Conservation (phyloP, 306 rosid genomes). For the Dryas octopetala region DNA sequence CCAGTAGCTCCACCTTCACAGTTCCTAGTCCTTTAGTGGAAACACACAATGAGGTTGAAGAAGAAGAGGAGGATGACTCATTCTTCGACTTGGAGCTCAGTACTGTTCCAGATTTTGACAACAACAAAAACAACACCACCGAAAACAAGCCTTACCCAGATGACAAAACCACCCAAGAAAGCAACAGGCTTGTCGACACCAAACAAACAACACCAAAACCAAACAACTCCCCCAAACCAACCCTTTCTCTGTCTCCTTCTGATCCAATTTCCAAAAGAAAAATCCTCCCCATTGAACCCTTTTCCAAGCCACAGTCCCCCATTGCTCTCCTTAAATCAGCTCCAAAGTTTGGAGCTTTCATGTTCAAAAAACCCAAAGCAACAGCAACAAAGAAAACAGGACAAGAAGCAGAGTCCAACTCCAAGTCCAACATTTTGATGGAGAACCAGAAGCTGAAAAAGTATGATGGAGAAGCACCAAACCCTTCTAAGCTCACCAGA, state of each 20-base stretch:
- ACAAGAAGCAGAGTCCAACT: slow-evolving; percentile 22
- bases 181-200: not conserved
- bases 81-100: slow-evolving; percentile 83
- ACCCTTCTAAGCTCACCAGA: slow-evolving; percentile 43
- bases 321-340: slow-evolving; percentile 77
- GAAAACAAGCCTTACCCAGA: slow-evolving; percentile 4
- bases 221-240: slow-evolving; percentile 24
- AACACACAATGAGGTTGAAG: slow-evolving; percentile 45
- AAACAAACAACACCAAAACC: slow-evolving; percentile 5
- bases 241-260: slow-evolving; percentile 32
- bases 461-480: slow-evolving; percentile 31
- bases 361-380: slow-evolving; percentile 51
- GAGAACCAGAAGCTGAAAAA: slow-evolving; percentile 20
- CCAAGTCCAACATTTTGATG: not conserved
- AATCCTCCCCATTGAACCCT: slow-evolving; percentile 72
- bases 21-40: slow-evolving; percentile 38
- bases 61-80: slow-evolving; percentile 64
- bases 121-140: slow-evolving; percentile 1
- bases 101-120: slow-evolving; percentile 28
- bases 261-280: slow-evolving; percentile 72
- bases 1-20: slow-evolving; percentile 28
- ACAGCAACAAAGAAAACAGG: not conserved
- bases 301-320: slow-evolving; percentile 83
- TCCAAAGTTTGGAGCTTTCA: slow-evolving; percentile 63
- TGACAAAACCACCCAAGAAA: slow-evolving; percentile 16